Percentiles rank a stretch among this genome's conserved stretches.
Evolutionary conservation across 805 yeast species (phyloP).

Genomic region (Hanseniaspora guilliermondii): DNA sequence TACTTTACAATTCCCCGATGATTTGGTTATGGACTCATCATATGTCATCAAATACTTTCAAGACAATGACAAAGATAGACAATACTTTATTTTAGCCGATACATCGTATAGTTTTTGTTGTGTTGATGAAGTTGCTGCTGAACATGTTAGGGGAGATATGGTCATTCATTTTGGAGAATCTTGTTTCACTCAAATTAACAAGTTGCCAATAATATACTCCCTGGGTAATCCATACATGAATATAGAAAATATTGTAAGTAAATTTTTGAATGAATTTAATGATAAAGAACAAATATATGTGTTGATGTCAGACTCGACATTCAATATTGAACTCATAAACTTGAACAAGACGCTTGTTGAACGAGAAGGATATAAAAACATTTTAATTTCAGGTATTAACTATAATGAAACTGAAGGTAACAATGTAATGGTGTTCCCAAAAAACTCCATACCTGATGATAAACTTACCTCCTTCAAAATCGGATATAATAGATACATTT

Average conservation of each 20-base stretch:
- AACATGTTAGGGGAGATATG: constrained; percentile 73
- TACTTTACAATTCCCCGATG: constrained; percentile 86
- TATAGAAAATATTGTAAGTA: constrained; percentile 26
- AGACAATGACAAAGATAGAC: constrained; percentile 21
- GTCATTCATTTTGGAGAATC: constrained; percentile 93
- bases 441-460: constrained; percentile 1
- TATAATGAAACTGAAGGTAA: constrained; percentile 32
- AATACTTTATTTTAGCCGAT: constrained; percentile 80
- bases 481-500: constrained; percentile 9
- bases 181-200: constrained; percentile 67
- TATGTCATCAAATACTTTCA: constrained; percentile 41
- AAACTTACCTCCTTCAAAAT: neutral
- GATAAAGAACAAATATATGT: constrained; percentile 36
- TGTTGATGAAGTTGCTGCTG: constrained; percentile 93
- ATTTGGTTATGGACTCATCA: constrained; percentile 64
- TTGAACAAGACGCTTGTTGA: constrained; percentile 29
- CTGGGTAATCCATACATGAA: constrained; percentile 59
- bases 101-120: constrained; percentile 94
- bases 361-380: constrained; percentile 25
- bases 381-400: constrained; percentile 19
- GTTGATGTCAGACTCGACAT: constrained; percentile 66
- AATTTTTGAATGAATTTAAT: constrained; percentile 34
- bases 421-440: constrained; percentile 6
- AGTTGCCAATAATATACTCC: constrained; percentile 63
- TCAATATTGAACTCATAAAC: constrained; percentile 34